Conservation (phyloP, 768 basidiomycete species). For the Dentipellis fragilis region DNA sequence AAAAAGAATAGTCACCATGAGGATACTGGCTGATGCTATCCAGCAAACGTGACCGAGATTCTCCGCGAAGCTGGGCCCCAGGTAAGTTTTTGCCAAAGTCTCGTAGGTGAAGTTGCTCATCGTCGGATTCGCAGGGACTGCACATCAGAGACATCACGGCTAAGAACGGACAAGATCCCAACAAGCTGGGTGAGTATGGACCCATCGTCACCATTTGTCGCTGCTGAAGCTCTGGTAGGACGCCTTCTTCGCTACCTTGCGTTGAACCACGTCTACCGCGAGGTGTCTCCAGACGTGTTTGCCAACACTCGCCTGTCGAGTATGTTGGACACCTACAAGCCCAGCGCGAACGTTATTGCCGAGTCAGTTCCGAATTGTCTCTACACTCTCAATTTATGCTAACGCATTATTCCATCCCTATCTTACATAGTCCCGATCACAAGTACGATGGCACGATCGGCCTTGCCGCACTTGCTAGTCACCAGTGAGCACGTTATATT, state of each 20-base stretch:
- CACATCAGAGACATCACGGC: background rate
- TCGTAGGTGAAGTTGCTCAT: too few relatives aligned
- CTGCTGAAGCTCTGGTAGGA: background rate
- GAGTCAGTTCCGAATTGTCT: background rate
- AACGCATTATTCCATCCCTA: background rate
- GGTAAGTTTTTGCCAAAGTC: too few relatives aligned
- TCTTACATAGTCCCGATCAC: background rate
- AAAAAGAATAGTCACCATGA: too few relatives aligned
- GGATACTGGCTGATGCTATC: too few relatives aligned
- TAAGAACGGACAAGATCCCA: background rate
- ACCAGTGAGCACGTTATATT: constrained; percentile 3
- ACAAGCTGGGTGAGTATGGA: background rate
- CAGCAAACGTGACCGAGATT: background rate
- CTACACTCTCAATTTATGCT: background rate
- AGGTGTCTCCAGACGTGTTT: constrained; percentile 15
- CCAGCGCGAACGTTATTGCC: constrained; percentile 5
- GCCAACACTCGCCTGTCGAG: constrained; percentile 14
- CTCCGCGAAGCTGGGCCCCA: background rate
- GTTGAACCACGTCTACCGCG: constrained; percentile 16
- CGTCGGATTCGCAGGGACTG: background rate
- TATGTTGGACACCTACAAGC: background rate
- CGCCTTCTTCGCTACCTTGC: constrained; percentile 17
- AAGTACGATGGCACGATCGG: constrained; percentile 16
- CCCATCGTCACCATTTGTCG: too few relatives aligned
- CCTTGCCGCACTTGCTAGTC: constrained; percentile 10